Conservation (phyloP, 2,329 filamentous ascomycete genomes). For the Aureobasidium melanogenum region DNA sequence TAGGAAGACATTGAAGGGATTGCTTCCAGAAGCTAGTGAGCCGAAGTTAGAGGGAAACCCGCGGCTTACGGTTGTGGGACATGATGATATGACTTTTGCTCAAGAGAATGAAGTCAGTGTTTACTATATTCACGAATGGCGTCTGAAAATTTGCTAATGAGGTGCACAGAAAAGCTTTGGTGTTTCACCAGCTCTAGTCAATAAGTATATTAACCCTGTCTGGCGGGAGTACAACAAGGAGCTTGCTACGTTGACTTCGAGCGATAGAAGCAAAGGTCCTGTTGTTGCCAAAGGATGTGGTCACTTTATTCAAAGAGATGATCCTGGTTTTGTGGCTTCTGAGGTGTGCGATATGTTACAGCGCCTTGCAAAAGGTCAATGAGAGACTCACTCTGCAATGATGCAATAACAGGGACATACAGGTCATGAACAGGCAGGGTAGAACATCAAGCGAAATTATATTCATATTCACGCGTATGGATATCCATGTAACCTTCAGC, state of each 20-base stretch:
- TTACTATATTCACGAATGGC: neutral
- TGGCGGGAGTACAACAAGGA: conserved; percentile 49
- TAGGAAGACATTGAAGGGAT: conserved; percentile 33
- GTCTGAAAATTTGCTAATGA: neutral
- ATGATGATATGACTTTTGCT: conserved; percentile 46
- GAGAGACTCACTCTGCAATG: neutral
- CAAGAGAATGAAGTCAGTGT: conserved; percentile 15
- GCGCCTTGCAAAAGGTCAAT: neutral
- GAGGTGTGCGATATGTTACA: neutral
- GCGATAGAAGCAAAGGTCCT: conserved; percentile 33
- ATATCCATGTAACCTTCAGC: no score
- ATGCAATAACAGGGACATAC: no score
- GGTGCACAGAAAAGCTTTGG: neutral
- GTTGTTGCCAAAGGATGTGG: conserved; percentile 42
- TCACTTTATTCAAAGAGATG: conserved; percentile 49
- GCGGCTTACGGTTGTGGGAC: conserved; percentile 43
- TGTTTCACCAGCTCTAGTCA: conserved; percentile 28
- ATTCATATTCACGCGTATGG: no score
- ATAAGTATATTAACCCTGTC: conserved; percentile 43
- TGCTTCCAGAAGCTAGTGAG: conserved; percentile 37
- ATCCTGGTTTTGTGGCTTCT: conserved; percentile 37
- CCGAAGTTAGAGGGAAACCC: conserved; percentile 34
- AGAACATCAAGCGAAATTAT: no score
- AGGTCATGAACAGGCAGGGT: no score
- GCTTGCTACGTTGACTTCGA: conserved; percentile 36